Evolutionary conservation across 1,284 basidiomycete species (phyloP).

Genomic region (Acaromyces ingoldii): DNA sequence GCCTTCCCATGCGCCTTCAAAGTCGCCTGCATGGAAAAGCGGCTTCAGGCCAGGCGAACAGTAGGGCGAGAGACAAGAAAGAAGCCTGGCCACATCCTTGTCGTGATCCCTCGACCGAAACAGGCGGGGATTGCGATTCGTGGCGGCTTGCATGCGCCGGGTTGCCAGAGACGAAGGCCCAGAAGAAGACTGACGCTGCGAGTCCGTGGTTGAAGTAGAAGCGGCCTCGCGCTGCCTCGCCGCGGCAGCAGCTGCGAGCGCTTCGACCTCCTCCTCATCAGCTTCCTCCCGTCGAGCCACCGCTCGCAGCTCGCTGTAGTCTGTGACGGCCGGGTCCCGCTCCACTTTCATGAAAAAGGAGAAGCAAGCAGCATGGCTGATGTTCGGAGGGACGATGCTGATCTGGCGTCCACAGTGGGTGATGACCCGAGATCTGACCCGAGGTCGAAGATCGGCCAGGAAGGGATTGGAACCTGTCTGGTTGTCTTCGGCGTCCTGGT

Average conservation of each 20-base stretch:
- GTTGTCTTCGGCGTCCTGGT: too few species aligned
- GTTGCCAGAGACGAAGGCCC: neutral
- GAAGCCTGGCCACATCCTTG: slow-evolving; percentile 26
- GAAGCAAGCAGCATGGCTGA: slow-evolving; percentile 50
- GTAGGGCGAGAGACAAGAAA: slow-evolving; percentile 50
- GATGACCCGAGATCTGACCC: slow-evolving; percentile 49
- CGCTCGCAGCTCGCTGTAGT: slow-evolving; percentile 22
- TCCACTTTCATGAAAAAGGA: slow-evolving; percentile 52
- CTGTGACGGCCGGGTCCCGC: slow-evolving; percentile 44
- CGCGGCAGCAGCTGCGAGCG: neutral
- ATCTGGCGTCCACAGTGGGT: slow-evolving; percentile 51
- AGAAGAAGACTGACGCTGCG: neutral
- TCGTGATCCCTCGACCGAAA: slow-evolving; percentile 39
- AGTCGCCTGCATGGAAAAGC: slow-evolving; percentile 52
- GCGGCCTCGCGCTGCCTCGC: neutral
- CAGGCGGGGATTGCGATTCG: slow-evolving; percentile 8
- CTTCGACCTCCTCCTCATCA: slow-evolving; percentile 12
- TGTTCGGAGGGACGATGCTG: slow-evolving; percentile 41
- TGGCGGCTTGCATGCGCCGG: too few species aligned
- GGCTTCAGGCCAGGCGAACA: slow-evolving; percentile 52
- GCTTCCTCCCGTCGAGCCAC: slow-evolving; percentile 4
- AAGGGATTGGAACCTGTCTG: too few species aligned
- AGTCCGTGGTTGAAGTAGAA: neutral
- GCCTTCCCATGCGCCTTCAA: slow-evolving; percentile 58
- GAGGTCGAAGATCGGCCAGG: slow-evolving; percentile 54